A percentile compares a stretch with the other conserved stretches of the same genome.
These are phyloP conservation scores for Trametes cingulata DNA, from an alignment of 768 basidiomycete genomes.

Conservation along the genomic window DNA sequence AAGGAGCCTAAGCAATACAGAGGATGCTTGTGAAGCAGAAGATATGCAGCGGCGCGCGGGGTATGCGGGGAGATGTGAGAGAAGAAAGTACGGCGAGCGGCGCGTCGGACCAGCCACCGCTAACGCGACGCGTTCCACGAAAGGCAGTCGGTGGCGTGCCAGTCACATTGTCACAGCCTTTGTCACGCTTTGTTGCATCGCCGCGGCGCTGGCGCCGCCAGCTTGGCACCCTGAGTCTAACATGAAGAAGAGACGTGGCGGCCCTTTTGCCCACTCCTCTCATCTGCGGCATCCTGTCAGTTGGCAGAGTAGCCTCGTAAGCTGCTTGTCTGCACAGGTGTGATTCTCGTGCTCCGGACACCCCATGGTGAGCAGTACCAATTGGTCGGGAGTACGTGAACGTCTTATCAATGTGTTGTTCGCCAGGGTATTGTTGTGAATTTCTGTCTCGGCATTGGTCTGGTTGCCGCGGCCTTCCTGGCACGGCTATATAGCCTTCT, in stretches of 20 bases:
- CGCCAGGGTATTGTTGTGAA: not conserved
- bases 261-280: not conserved
- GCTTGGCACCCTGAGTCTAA: constrained; percentile 6
- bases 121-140: constrained; percentile 13
- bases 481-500: constrained; percentile 3
- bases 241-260: constrained; percentile 2
- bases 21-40: not conserved
- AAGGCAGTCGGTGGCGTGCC: not conserved
- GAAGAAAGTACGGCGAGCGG: not conserved
- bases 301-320: not conserved
- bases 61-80: too few relatives aligned
- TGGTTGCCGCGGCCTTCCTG: not conserved
- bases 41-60: not conserved
- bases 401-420: not conserved
- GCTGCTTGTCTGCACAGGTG: not conserved
- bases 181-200: not conserved
- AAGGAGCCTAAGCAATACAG: not conserved
- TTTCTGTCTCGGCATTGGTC: not conserved
- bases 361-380: constrained; percentile 3
- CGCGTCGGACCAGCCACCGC: not conserved
- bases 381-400: too few relatives aligned
- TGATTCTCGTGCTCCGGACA: too few relatives aligned
- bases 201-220: not conserved
- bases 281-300: not conserved
- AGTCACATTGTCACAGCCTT: not conserved